Percentiles rank a stretch among this genome's conserved stretches.
These are phyloP conservation scores for Porpolomopsis calyptriformis DNA, from an alignment of 768 basidiomycete genomes.

Conservation along the genomic window DNA sequence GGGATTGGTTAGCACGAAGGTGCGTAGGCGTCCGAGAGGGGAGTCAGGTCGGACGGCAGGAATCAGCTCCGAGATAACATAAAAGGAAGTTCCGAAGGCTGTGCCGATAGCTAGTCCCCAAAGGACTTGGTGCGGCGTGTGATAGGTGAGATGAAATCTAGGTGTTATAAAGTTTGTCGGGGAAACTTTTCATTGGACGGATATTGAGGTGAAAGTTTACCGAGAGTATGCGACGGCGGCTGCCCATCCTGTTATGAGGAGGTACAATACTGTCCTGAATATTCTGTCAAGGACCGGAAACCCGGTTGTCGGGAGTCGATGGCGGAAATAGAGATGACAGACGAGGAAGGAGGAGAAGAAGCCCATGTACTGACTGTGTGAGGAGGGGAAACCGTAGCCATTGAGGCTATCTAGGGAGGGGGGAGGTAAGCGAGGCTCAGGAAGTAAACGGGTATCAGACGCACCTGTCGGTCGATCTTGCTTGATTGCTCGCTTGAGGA, in stretches of 20 bases:
- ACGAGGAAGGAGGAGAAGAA: constrained; percentile 72
- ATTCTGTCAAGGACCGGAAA: constrained; percentile 38
- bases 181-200: no score
- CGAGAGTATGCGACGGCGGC: constrained; percentile 68
- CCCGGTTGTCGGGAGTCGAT: constrained; percentile 51
- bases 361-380: constrained; percentile 86
- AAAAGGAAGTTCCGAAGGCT: constrained; percentile 41
- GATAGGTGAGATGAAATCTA: constrained; percentile 66
- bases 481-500: constrained; percentile 57
- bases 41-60: constrained; percentile 46
- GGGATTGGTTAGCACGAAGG: constrained; percentile 42
- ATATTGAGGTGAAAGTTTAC: constrained; percentile 23
- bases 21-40: constrained; percentile 38
- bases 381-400: constrained; percentile 83
- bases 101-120: constrained; percentile 68
- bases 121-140: constrained; percentile 57
- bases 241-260: constrained; percentile 45
- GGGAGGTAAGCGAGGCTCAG: background rate
- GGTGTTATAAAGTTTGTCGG: background rate
- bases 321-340: constrained; percentile 62
- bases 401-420: constrained; percentile 28
- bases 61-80: constrained; percentile 46
- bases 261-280: constrained; percentile 38
- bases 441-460: constrained; percentile 11
- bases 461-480: constrained; percentile 59